Percentiles rank a stretch among this genome's conserved stretches.
phyloP scores from a whole-genome alignment of 306 rosid species.

The Casuarina cunninghamiana region DNA sequence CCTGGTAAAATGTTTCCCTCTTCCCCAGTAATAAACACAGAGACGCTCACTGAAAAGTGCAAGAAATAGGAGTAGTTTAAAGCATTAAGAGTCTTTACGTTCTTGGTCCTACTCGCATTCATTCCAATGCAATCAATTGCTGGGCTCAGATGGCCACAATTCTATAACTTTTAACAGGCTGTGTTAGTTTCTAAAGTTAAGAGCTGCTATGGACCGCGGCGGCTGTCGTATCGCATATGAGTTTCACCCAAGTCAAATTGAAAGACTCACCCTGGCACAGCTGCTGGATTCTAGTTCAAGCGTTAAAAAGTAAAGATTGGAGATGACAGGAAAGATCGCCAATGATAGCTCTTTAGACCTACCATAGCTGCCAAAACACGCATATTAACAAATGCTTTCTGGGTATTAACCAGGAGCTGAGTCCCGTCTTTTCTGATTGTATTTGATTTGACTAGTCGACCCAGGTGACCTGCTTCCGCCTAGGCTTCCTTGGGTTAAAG shows the following conservation, averaged over 20 bases:
- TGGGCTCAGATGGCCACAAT: too few relatives aligned
- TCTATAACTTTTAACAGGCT: too few relatives aligned
- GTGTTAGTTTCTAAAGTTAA: neutral
- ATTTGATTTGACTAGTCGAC: neutral
- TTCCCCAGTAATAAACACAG: neutral
- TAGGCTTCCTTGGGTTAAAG: neutral
- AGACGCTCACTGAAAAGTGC: neutral
- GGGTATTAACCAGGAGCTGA: neutral
- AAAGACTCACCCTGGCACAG: neutral
- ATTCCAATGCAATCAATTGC: too few relatives aligned
- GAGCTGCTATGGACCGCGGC: neutral
- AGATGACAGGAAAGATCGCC: conserved; percentile 11
- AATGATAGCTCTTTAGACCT: conserved; percentile 28
- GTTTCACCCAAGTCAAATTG: neutral
- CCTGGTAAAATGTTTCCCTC: neutral
- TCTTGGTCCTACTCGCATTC: too few relatives aligned
- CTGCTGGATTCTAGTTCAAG: neutral
- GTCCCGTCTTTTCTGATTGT: neutral
- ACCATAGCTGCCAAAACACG: conserved; percentile 14
- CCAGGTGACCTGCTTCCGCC: too few relatives aligned
- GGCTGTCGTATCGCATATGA: neutral
- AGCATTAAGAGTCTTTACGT: too few relatives aligned
- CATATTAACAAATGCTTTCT: neutral
- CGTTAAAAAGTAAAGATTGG: neutral
- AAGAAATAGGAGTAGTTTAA: too few relatives aligned